Evolutionary conservation across 2,329 filamentous ascomycete species (phyloP), one percentile per base, ranked within the genome.

Genomic region (Aspergillaceae sp.): DNA sequence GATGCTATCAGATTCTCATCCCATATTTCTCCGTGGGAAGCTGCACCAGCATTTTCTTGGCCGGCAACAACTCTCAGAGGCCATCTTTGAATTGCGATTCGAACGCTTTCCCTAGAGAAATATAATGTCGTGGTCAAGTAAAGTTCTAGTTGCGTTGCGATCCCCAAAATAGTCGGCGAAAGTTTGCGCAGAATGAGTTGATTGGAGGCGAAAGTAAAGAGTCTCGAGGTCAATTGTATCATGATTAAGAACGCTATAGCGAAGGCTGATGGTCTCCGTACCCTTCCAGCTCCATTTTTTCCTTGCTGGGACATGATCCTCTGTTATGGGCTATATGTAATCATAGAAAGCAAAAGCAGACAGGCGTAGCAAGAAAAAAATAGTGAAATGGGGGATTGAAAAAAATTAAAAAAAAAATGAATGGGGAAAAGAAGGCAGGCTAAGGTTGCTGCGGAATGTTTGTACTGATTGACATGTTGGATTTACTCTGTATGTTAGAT

Each of bases 51-150:
- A 40, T 40, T 42, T 29, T 44, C 6, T 42, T 41, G 11, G 11
- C 26, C 36, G 19, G 26, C 36, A 19, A 38, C 36, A 36, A 51
- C 53, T n/a, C 67, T 62, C n/a, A 66, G 55, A 9, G 72, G 70
- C 55, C 90, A 86, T 43, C 92, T 78, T 68, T 97, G 91, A 33
- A 95, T 80, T 28, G 91, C 89, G n/a, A 95, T 84, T 10, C 92
- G 84, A 42, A 97, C 72, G 58, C 86, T 91, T 68, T 98, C 92
- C 35, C 92, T 79, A 0, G 92, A 86, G 60, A 98, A 97, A 67
- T 94, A 96, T 0, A 98, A 76, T n/a, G 94, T 83, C 0, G 89
- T 88, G 40, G 94, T 84, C 49, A 91, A 90, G 65, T 90, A 96
- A 1, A 97, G 81, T 59, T 98, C 92, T 3, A 98, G 77, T 65